Percentiles rank a stretch among this genome's conserved stretches.
These are phyloP conservation scores for Neurospora sp. DNA, from an alignment of 495 filamentous ascomycete species.

Conservation along the genomic window DNA sequence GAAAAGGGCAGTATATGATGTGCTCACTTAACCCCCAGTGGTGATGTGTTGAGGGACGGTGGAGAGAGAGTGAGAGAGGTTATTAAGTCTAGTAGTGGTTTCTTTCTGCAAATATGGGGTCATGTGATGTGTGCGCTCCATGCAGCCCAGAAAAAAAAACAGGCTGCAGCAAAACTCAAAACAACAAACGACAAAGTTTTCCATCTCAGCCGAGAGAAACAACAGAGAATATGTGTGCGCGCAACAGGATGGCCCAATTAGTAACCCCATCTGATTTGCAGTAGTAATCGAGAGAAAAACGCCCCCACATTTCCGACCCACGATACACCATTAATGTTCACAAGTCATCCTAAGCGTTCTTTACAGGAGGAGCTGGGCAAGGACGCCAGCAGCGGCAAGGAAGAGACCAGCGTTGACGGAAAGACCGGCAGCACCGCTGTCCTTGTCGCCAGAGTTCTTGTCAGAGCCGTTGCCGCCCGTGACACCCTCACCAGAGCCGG, in stretches of 20 bases:
- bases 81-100: constrained; percentile 5
- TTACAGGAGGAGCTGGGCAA: constrained; percentile 26
- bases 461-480: constrained; percentile 6
- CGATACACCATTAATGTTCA: constrained; percentile 3
- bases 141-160: not conserved
- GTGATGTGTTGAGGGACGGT: not conserved
- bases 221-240: not conserved
- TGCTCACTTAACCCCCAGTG: not conserved
- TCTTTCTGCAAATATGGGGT: not conserved
- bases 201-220: not conserved
- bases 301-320: not conserved
- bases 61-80: not conserved
- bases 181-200: not conserved
- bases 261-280: not conserved
- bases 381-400: constrained; percentile 27
- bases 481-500: constrained; percentile 9
- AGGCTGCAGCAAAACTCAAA: not conserved
- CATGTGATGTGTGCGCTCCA: constrained; percentile 2
- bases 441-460: constrained; percentile 10
- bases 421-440: constrained; percentile 24
- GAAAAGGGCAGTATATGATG: not conserved
- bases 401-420: constrained; percentile 29
- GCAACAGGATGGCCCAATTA: not conserved
- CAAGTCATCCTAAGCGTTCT: not conserved
- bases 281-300: constrained; percentile 2